Evolutionary conservation across 805 yeast species (phyloP), one percentile per base, ranked within the genome.

Genomic region (Saccharomycopsis guyanensis): DNA sequence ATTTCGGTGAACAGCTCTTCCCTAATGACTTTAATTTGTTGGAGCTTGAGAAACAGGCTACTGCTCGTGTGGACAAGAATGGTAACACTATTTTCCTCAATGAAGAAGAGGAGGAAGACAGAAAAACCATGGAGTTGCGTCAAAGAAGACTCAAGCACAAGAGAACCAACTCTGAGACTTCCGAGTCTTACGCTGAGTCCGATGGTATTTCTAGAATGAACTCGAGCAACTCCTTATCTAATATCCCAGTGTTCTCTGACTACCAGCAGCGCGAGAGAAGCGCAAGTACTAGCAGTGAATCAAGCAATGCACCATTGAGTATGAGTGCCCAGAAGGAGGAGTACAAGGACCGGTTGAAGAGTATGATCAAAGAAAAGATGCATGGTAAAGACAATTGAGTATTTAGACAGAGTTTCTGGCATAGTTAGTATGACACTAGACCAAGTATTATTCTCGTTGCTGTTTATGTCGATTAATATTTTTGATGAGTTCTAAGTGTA

Each of bases 1-100:
- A 76, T 38, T 73, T 82, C 49, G 98, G 97, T 0, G 95, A 96
- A 3, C 73, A 76, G 55, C 70, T 91, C 38, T 91, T 80, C 70
- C 95, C 96, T 5, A 95, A 91, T 62, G 52, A 50, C 24, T 86
- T 89, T 63, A 81, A 82, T 15, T 31, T 50, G 16, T 42, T 50
- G 37, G 61, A 59, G 27, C 54, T 58, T 38, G 32, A 50, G 20
- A 25, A 16, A 2, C 34, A 42, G 31, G 42, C 45, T 19, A 43
- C 37, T 13, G 46, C 47, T 32, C 42, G 43, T 22, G 45, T 46
- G 13, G 53, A 45, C 31, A 50, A 43, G 18, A 18, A 36, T 19
- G 51, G 52, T 13, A 47, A 46, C 23, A 42, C 53, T 20, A 41
- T 54, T 1, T 48, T 51, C 8, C 56, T 47, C 15, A 48, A 49